Conservation (phyloP, 129 eudicot genomes). For the Tagetes patula region DNA sequence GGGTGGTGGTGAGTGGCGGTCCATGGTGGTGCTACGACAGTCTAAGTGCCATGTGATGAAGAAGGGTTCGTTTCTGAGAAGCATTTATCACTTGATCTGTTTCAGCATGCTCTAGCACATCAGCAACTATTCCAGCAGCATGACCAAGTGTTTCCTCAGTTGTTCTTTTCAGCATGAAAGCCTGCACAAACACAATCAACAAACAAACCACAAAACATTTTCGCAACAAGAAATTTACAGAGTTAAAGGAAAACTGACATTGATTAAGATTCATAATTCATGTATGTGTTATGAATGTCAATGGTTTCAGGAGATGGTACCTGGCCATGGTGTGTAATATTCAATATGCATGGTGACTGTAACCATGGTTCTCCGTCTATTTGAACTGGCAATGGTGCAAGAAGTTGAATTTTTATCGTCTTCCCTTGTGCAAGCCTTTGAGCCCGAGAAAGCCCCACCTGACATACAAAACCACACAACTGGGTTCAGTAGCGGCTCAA, state of each 20-base stretch:
- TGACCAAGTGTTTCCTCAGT: constrained; percentile 72
- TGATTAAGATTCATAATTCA: neutral
- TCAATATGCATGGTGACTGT: constrained; percentile 75
- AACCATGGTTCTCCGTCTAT: constrained; percentile 92
- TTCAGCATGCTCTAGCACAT: constrained; percentile 81
- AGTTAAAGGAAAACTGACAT: neutral
- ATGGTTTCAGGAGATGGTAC: constrained; percentile 29
- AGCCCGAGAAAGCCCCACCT: constrained; percentile 94
- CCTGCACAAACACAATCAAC: constrained; percentile 40
- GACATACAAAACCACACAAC: constrained; percentile 15
- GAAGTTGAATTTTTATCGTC: constrained; percentile 54
- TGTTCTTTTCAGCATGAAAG: constrained; percentile 75
- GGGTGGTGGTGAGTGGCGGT: constrained; percentile 23
- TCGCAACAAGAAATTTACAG: neutral
- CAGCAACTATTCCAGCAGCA: constrained; percentile 79
- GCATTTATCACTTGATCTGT: constrained; percentile 70
- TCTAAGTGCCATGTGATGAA: constrained; percentile 79
- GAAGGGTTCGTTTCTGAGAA: constrained; percentile 69
- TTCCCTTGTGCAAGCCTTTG: constrained; percentile 90
- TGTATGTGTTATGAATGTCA: neutral
- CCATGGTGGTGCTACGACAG: constrained; percentile 42
- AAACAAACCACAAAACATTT: neutral
- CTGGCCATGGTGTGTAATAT: constrained; percentile 85
- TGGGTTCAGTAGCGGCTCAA: neutral
- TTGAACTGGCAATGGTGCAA: constrained; percentile 83